Conservation (phyloP, 305 asterid genomes). For the Fraxinus sp. region DNA sequence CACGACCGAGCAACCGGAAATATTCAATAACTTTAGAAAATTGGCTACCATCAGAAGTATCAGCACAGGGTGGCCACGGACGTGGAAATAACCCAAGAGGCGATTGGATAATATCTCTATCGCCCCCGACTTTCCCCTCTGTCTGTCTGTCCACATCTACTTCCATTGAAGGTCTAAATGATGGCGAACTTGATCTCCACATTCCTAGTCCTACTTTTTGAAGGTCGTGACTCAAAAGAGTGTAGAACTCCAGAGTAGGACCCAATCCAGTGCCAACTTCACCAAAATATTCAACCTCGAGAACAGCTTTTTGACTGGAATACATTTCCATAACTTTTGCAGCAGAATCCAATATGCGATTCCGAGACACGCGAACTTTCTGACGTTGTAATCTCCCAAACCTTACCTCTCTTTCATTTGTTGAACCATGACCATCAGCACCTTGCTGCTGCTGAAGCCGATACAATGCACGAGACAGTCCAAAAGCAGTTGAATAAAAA, state of each 20-base stretch:
- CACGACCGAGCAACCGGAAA: slow-evolving; percentile 85
- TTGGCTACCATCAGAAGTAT: slow-evolving; percentile 59
- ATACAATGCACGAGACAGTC: slow-evolving; percentile 86
- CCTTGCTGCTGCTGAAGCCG: slow-evolving; percentile 99
- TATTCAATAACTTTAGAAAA: slow-evolving; percentile 66
- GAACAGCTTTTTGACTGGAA: slow-evolving; percentile 95
- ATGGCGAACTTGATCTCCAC: slow-evolving; percentile 69
- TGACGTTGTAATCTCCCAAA: slow-evolving; percentile 88
- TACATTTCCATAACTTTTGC: slow-evolving; percentile 98
- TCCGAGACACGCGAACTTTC: slow-evolving; percentile 96
- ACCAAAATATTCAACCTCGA: slow-evolving; percentile 99
- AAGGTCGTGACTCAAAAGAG: slow-evolving; percentile 90
- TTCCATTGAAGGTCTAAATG: slow-evolving; percentile 48
- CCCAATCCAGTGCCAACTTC: slow-evolving; percentile 99
- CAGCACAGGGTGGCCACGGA: slow-evolving; percentile 80
- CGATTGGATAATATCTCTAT: slow-evolving; percentile 56
- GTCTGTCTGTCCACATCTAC: slow-evolving; percentile 39
- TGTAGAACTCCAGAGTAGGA: slow-evolving; percentile 96
- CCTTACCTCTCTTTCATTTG: slow-evolving; percentile 78
- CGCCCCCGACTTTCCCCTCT: slow-evolving; percentile 32
- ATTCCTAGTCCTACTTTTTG: slow-evolving; percentile 78
- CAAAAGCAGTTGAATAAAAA: slow-evolving; percentile 97
- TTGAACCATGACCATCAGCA: slow-evolving; percentile 79
- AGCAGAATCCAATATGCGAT: slow-evolving; percentile 88
- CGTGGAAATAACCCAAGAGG: slow-evolving; percentile 98